Evolutionary conservation across 148 eudicot species (phyloP).

Genomic region (Oxyria digyna): DNA sequence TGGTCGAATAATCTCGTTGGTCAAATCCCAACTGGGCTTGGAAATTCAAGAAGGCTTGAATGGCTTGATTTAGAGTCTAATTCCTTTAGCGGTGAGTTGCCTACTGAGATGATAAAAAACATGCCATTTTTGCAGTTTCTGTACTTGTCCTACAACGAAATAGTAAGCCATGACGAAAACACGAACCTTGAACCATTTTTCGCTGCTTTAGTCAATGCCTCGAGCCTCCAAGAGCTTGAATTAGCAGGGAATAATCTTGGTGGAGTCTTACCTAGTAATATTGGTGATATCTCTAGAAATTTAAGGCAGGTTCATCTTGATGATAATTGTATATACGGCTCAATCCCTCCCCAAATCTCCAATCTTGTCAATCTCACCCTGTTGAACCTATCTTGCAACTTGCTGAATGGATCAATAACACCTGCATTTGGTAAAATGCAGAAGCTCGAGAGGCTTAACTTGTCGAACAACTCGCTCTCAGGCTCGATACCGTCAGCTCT

Average conservation of each 20-base stretch:
- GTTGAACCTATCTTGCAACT: slow-evolving; percentile 59
- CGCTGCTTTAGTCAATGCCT: slow-evolving; percentile 43
- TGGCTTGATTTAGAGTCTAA: slow-evolving; percentile 75
- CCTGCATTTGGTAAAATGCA: slow-evolving; percentile 29
- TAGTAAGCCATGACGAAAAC: slow-evolving; percentile 56
- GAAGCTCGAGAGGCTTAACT: slow-evolving; percentile 57
- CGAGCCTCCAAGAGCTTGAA: slow-evolving; percentile 71
- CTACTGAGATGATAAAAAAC: slow-evolving; percentile 26
- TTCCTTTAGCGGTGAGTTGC: slow-evolving; percentile 47
- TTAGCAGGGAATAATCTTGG: slow-evolving; percentile 58
- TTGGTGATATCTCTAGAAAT: slow-evolving; percentile 42
- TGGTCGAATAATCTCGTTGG: slow-evolving; percentile 64
- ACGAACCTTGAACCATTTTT: slow-evolving; percentile 57
- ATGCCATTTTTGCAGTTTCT: slow-evolving; percentile 45
- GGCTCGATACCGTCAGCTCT: slow-evolving; percentile 49
- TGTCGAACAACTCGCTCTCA: slow-evolving; percentile 50
- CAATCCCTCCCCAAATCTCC: slow-evolving; percentile 59
- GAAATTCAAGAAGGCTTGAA: slow-evolving; percentile 50
- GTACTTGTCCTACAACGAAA: slow-evolving; percentile 56
- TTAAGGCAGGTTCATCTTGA: slow-evolving; percentile 66
- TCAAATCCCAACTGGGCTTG: slow-evolving; percentile 39
- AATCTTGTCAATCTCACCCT: slow-evolving; percentile 61
- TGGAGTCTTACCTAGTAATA: slow-evolving; percentile 40
- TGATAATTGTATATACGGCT: slow-evolving; percentile 48
- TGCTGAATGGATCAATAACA: slow-evolving; percentile 56